A percentile compares a stretch with the other conserved stretches of the same genome.
These are phyloP conservation scores for Cladosporium colombiae DNA, from an alignment of 2,329 filamentous ascomycete species.

Conservation along the genomic window DNA sequence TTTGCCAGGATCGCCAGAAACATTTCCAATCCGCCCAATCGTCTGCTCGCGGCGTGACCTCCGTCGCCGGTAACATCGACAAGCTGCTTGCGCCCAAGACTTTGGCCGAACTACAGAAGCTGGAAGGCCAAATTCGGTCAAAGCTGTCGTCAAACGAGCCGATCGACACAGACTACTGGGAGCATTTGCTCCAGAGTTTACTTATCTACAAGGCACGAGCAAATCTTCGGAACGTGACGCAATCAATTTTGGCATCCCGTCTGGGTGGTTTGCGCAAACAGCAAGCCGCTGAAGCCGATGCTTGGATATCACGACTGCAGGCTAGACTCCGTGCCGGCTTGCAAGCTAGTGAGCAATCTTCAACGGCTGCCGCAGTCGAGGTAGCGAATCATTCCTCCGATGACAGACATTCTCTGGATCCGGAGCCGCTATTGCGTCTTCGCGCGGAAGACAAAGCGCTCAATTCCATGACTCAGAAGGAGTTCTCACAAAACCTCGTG, in stretches of 20 bases:
- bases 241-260: slow-evolving; percentile 71
- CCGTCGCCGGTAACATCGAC: slow-evolving; percentile 86
- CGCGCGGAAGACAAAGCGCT: slow-evolving; percentile 63
- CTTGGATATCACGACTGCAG: slow-evolving; percentile 55
- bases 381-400: slow-evolving; percentile 5
- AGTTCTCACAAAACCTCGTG: slow-evolving; percentile 59
- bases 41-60: slow-evolving; percentile 73
- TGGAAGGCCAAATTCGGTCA: slow-evolving; percentile 82
- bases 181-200: slow-evolving; percentile 81
- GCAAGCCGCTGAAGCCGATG: slow-evolving; percentile 67
- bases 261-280: slow-evolving; percentile 65
- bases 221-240: slow-evolving; percentile 74
- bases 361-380: slow-evolving; percentile 14
- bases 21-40: slow-evolving; percentile 57
- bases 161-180: slow-evolving; percentile 97
- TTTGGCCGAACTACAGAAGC: slow-evolving; percentile 77
- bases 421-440: slow-evolving; percentile 66
- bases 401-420: slow-evolving; percentile 52
- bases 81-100: slow-evolving; percentile 82
- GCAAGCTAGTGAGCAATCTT: slow-evolving; percentile 32
- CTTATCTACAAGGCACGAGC: slow-evolving; percentile 90
- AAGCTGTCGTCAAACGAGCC: slow-evolving; percentile 88
- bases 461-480: slow-evolving; percentile 58
- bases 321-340: slow-evolving; percentile 37
- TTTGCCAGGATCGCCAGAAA: slow-evolving; percentile 77